Base-by-base conservation (phyloP, 176 grass and related monocot species). In the barley (Hordeum vulgare) region DNA sequence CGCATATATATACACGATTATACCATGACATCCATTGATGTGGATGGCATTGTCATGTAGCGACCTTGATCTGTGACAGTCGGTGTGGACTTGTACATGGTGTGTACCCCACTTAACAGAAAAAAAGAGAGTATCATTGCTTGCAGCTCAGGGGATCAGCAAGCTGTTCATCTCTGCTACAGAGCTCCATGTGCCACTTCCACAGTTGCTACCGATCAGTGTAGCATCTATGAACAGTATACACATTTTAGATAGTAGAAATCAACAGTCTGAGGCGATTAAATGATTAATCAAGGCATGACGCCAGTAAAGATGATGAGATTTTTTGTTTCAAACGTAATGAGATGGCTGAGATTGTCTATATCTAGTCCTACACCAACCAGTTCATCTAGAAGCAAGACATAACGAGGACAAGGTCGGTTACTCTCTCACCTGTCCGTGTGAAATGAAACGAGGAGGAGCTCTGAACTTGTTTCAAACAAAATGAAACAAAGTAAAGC, bases 91-190 rank as follows among this genome's bases (percentile, higher is more conserved):
- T 9, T 36, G 10, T 59, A 35, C 51, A 59, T 37, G 74, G 53
- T 80, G 71, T 79, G 69, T 84, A 66, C 80, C 73, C 67, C 67
- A 88, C 63, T 78, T 83, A 71, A 60, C 64, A 41, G 35, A 41
- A 23, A 45, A 40, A 27, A 33, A 24, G 36, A 31, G 25, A 51
- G 71, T 71, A 71, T 71, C 36, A 24, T 79, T 88, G 80, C 86
- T 83, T 88, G 80, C 57, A 83, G 18, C 28, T 65, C 35, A 65
- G 74, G 75, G 28, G 45, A 83, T 57, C 74, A 56, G 18, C 53
- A 31, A 29, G 18, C 75, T 88, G 75, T 79, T 88, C 74, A 39
- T 73, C 61, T 73, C 80, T 56, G 41, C 80, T 42, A 66, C 86
- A 83, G 74, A 9, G 18, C 51, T 27, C 63, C 5, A 14, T 64